Evolutionary conservation across 495 filamentous ascomycete species (phyloP).

Genomic region (Neurospora sp.): DNA sequence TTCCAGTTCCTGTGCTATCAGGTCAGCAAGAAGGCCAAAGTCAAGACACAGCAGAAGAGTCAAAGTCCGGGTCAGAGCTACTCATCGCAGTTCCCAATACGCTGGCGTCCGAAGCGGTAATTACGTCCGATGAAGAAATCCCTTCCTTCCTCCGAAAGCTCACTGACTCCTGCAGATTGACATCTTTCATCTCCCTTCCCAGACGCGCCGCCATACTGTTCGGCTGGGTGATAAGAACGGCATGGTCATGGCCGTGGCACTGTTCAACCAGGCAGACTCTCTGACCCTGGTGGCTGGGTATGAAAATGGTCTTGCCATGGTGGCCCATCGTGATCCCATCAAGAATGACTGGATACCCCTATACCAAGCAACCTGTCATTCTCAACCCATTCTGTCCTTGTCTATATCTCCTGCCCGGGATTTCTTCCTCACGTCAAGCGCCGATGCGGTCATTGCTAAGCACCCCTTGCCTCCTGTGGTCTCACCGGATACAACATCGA

Average conservation of each 20-base stretch:
- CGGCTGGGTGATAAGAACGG: constrained; percentile 54
- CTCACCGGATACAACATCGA: background rate
- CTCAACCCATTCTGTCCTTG: constrained; percentile 79
- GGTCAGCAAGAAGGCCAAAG: background rate
- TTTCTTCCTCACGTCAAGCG: constrained; percentile 73
- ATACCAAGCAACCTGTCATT: constrained; percentile 60
- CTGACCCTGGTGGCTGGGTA: constrained; percentile 63
- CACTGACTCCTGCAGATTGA: constrained; percentile 47
- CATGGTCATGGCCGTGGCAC: constrained; percentile 80
- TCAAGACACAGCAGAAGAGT: constrained; percentile 4
- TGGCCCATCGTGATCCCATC: constrained; percentile 30
- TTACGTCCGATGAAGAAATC: constrained; percentile 9
- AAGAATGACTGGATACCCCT: constrained; percentile 45
- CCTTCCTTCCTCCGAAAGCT: background rate
- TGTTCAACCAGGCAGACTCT: constrained; percentile 39
- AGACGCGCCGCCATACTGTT: constrained; percentile 58
- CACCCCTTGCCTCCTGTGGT: constrained; percentile 38
- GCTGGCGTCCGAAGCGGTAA: constrained; percentile 61
- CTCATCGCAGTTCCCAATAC: constrained; percentile 71
- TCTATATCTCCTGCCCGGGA: constrained; percentile 46
- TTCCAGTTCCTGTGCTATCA: constrained; percentile 1
- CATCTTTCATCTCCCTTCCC: constrained; percentile 74
- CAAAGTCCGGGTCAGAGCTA: constrained; percentile 21
- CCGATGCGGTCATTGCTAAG: constrained; percentile 50
- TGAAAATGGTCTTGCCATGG: constrained; percentile 70